Percentiles rank a stretch among this genome's conserved stretches.
phyloP scores from a whole-genome alignment of 352 stramenopile genomes.

The Globisporangium canariense region DNA sequence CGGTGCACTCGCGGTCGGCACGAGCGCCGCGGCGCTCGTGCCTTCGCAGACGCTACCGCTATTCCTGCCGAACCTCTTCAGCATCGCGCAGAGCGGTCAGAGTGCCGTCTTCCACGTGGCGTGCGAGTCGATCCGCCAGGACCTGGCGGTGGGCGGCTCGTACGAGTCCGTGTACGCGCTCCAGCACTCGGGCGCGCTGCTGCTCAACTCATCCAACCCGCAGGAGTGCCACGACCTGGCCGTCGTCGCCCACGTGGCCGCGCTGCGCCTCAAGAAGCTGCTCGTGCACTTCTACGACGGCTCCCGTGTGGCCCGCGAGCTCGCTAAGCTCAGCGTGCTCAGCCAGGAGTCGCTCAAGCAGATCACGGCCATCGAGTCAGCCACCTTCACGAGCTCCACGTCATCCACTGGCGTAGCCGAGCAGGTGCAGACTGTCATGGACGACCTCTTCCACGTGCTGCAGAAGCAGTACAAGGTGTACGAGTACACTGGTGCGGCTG shows the following conservation, averaged over 20 bases:
- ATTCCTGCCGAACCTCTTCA: conserved; percentile 71
- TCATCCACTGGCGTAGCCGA: conserved; percentile 35
- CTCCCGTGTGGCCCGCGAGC: conserved; percentile 55
- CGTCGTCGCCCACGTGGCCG: conserved; percentile 70
- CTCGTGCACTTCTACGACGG: conserved; percentile 84
- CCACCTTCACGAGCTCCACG: conserved; percentile 11
- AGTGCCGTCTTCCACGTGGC: conserved; percentile 61
- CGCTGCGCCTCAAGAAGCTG: conserved; percentile 52
- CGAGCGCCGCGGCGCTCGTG: conserved; percentile 44
- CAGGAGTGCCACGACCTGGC: conserved; percentile 81
- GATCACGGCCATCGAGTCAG: conserved; percentile 31
- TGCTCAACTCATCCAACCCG: conserved; percentile 63
- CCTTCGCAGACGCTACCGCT: conserved; percentile 73
- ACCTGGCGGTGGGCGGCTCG: conserved; percentile 53
- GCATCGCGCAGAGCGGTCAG: conserved; percentile 38
- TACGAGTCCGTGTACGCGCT: conserved; percentile 66
- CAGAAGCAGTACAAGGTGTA: conserved; percentile 80
- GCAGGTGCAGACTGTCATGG: conserved; percentile 70
- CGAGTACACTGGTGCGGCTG: conserved; percentile 64
- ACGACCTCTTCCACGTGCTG: conserved; percentile 69
- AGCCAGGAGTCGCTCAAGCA: conserved; percentile 48
- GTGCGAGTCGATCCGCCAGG: conserved; percentile 48
- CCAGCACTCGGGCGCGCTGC: conserved; percentile 64
- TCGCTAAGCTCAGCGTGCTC: conserved; percentile 55
- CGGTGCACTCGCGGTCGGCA: conserved; percentile 53